Evolutionary conservation across 495 filamentous ascomycete species (phyloP), one percentile per base, ranked within the genome.

Genomic region (Penicillium cosmopolitanum): DNA sequence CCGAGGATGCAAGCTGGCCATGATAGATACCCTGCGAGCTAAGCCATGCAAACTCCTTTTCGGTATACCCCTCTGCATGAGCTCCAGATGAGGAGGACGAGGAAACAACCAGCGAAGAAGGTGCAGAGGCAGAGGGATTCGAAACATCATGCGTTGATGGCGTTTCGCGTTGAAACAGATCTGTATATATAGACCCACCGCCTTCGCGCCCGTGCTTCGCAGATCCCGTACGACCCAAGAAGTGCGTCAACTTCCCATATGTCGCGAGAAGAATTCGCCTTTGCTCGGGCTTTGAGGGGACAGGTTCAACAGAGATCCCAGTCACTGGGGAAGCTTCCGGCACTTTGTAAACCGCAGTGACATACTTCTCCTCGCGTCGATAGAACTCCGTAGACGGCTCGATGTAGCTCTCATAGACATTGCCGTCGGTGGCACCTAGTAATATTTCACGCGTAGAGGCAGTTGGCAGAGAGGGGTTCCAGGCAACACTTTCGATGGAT

Each of bases 391-490:
- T 91, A 18, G 91, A 87, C 5, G 91, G 91, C 73, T 98, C 95
- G 60, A 98, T 91, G 72, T 90, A 97, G n/a, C 86, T 89, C 72
- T 98, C 95, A 71, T 97, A 97, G 40, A 98, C 82, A 71, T 90
- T 94, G 19, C 96, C 95, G 80, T 98, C 96, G 19, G 89, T 84
- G 19, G 93, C 87, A 19, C 96, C 95, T 33, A 98, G 73, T 4
- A 98, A 80, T n/a, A 98, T 98, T 77, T 98, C 95, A 51, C 95
- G 81, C 0, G 95, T 98, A 2, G 92, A 96, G 13, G 92, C 88
- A 18, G 95, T 97, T 6, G 95, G 96, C n/a, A 92, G 77, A n/a
- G 93, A 92, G 3, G 95, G 96, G 68, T 91, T 97, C 95, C 95
- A 98, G 50, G 93, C 91, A 62, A 98, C 80, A 59, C 87, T 88